Evolutionary conservation across 148 eudicot genomes (phyloP), one percentile per base, ranked within the genome.

Genomic region (Fagopyrum tataricum): DNA sequence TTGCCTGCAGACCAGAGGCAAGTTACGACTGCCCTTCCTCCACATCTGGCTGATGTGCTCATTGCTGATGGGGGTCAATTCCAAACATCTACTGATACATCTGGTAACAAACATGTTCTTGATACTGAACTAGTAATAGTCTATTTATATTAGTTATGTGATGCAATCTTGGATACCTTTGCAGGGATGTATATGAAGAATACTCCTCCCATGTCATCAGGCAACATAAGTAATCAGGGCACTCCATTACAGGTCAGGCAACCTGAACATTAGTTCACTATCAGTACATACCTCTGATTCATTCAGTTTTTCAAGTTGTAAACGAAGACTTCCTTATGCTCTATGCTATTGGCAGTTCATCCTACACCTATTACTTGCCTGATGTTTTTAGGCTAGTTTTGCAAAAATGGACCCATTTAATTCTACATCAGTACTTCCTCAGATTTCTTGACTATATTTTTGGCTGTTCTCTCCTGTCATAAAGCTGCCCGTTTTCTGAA

Each of bases 41-140:
- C 85, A 75, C 99, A 96, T 85, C 87, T 96, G 75, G 92, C 61
- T 72, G 96, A 87, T 78, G 85, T 92, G 53, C 94, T 96, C 66
- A 20, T 80, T 67, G 86, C 83, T 70, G 79, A 72, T 79, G 96
- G 89, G 66, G 85, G 80, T 51, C 72, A 70, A 70, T 21, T 76
- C 18, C 97, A 84, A 78, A 79, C 84, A 24, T 83, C 80, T 77
- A 71, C 80, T 69, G 99, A 96, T 75, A 76, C 87, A 81, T 86
- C 99, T 84, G 96, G 99, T 92, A 84, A 75, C 23, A 42, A 84
- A 75, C 23, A 42, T 4, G 6, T 18, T 4, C 43, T 62, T 4
- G 11, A 64, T 64, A 39, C 43, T 64, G 20, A 64, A 64, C 6
- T 39, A 31, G 43, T 14, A 64, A 39, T 31, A 53, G 61, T 31